These are phyloP conservation scores for Fonsecaea erecta DNA, from an alignment of 2,329 filamentous ascomycete species.

Conservation along the genomic window DNA sequence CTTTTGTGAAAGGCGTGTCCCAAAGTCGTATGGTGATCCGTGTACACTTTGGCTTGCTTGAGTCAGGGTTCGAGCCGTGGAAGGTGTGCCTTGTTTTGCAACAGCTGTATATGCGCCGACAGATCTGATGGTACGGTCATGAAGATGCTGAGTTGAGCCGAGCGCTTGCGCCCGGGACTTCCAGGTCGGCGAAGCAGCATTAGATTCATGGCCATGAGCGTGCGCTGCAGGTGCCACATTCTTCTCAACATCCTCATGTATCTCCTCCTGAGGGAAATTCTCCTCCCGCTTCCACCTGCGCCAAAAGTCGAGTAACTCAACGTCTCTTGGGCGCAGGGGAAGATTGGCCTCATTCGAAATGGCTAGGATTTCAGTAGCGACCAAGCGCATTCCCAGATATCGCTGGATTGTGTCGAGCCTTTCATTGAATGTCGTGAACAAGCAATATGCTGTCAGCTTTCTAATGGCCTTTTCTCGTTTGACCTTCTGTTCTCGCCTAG, in stretches of 20 bases:
- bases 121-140: not conserved
- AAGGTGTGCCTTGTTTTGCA: not conserved
- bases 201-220: not conserved
- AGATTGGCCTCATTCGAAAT: slow-evolving; percentile 18
- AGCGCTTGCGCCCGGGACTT: not conserved
- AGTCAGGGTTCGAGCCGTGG: not conserved
- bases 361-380: slow-evolving; percentile 17
- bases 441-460: slow-evolving; percentile 18
- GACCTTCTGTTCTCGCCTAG: slow-evolving; percentile 2
- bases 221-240: not conserved
- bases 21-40: not conserved
- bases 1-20: not conserved
- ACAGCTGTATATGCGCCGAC: not conserved
- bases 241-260: not conserved
- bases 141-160: not conserved
- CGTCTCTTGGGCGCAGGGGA: slow-evolving; percentile 15
- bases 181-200: not conserved
- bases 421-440: slow-evolving; percentile 26
- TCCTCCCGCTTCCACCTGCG: slow-evolving; percentile 1
- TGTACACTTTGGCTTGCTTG: not conserved
- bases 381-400: slow-evolving; percentile 4
- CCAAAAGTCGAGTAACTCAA: slow-evolving; percentile 7
- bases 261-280: not conserved
- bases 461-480: slow-evolving; percentile 3
- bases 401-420: slow-evolving; percentile 7